Percentiles rank a stretch among this genome's conserved stretches.
Conservation (phyloP, 331 rosid species). For the Cydonia oblonga region DNA sequence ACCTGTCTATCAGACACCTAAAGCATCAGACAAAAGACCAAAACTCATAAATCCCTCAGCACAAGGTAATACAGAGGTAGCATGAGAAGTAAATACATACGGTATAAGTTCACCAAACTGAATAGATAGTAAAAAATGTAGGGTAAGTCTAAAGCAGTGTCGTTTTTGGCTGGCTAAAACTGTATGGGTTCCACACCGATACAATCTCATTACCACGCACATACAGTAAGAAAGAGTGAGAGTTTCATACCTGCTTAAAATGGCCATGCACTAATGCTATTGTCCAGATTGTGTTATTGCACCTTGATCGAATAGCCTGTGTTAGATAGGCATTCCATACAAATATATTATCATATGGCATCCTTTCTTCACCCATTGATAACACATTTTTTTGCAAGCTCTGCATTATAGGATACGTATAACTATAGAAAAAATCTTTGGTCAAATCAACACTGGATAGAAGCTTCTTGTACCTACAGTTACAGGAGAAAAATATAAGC, state of each 20-base stretch:
- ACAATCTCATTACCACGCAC: not conserved
- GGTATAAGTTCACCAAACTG: not conserved
- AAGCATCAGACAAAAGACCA: not conserved
- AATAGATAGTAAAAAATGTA: not conserved
- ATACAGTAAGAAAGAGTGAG: not conserved
- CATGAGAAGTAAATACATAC: not conserved
- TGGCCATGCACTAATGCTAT: constrained; percentile 93
- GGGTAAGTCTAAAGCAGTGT: not conserved
- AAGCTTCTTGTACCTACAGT: constrained; percentile 80
- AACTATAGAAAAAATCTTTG: constrained; percentile 89
- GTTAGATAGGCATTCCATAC: constrained; percentile 98
- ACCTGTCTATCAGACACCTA: not conserved
- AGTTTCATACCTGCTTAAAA: constrained; percentile 63
- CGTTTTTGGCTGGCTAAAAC: not conserved
- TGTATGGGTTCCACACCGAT: not conserved
- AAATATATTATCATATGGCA: constrained; percentile 79
- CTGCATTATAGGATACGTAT: constrained; percentile 95
- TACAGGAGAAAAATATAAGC: constrained; percentile 2
- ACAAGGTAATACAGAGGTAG: not conserved
- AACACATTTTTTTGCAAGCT: constrained; percentile 70
- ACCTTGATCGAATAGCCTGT: constrained; percentile 71
- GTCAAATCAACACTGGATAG: constrained; percentile 86
- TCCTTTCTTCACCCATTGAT: constrained; percentile 40
- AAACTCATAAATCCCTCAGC: not conserved
- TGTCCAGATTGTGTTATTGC: constrained; percentile 90